phyloP scores from a whole-genome alignment of 352 stramenopile species.

The Pythium guiyangense region DNA sequence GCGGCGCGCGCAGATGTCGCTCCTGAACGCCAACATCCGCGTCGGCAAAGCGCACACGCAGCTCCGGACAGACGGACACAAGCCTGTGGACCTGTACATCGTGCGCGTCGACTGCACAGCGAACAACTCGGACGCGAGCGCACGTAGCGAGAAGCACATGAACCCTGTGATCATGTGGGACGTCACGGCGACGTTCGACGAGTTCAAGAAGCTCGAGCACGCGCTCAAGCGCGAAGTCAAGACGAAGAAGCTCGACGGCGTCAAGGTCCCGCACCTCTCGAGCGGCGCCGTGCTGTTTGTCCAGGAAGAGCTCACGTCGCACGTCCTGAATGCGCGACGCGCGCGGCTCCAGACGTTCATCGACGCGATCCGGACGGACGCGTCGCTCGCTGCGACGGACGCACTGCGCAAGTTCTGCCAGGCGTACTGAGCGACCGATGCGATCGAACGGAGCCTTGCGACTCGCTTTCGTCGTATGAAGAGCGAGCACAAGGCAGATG shows the following conservation, averaged over 20 bases:
- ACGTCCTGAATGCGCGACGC: slow-evolving; percentile 65
- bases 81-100: slow-evolving; percentile 64
- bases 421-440: no score
- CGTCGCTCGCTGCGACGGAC: slow-evolving; percentile 35
- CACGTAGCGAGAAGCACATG: slow-evolving; percentile 64
- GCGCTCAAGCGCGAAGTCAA: slow-evolving; percentile 64
- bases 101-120: slow-evolving; percentile 65
- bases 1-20: slow-evolving; percentile 42
- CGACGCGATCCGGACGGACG: slow-evolving; percentile 36
- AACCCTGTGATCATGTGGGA: slow-evolving; percentile 86
- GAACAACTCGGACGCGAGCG: slow-evolving; percentile 9
- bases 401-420: slow-evolving; percentile 77
- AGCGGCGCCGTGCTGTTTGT: slow-evolving; percentile 65
- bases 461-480: not conserved
- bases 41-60: slow-evolving; percentile 76
- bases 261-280: slow-evolving; percentile 60
- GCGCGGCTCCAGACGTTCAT: slow-evolving; percentile 60
- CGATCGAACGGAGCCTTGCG: slow-evolving; percentile 7
- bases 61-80: slow-evolving; percentile 24
- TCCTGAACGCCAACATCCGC: slow-evolving; percentile 54
- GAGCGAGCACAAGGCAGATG: not conserved
- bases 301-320: slow-evolving; percentile 52
- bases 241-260: slow-evolving; percentile 35
- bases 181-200: slow-evolving; percentile 66
- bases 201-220: slow-evolving; percentile 71